Base-by-base conservation (phyloP, 2,329 filamentous ascomycete species). In the Alternaria ventricosa region DNA sequence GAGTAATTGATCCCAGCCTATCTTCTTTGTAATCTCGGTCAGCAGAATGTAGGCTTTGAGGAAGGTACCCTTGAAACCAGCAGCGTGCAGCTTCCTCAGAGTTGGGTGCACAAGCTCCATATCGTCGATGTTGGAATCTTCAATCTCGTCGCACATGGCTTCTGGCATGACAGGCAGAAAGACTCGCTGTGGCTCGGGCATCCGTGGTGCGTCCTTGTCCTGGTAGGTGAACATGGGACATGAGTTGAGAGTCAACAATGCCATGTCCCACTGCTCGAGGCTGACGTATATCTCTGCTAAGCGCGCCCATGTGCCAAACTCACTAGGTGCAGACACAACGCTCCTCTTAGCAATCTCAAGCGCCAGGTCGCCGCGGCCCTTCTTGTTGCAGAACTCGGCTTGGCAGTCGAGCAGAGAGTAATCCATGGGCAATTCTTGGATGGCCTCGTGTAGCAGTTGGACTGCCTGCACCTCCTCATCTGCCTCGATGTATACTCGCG, bases 171-270 rank as follows among this genome's bases (percentile, higher is more conserved):
- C 92, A 0, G 96, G 96, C 13, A 99, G 87, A 71, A 92, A 89
- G 45, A 98, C 92, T 60, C 94, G 92, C 72, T 92, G 91, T 0
- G 96, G 94, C 75, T 97, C 94, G 1, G 96, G 96, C 91, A 98
- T 95, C 63, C 96, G 83, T 4, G 96, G 96, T 6, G 94, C 91
- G 78, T 99, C 96, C 80, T 97, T 98, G 81, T 99, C 96, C 81
- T 98, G 96, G 80, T 99, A 98, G 7, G 96, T 99, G 80, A 99
- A 99, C 96, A 99, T 99, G 9, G 96, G 96, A 80, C 96, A 99
- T 18, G 96, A 99, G 82, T 99, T 99, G 56, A 99, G 86, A 5
- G 96, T 98, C 6, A 97, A 90, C 23, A 99, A 87, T 1, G 96
- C 96, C 71, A 98, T 89, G 76, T 98, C 96, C 94, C 96, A 99